Conservation (phyloP, 208 protist genomes). For the Crithidia sp. region DNA sequence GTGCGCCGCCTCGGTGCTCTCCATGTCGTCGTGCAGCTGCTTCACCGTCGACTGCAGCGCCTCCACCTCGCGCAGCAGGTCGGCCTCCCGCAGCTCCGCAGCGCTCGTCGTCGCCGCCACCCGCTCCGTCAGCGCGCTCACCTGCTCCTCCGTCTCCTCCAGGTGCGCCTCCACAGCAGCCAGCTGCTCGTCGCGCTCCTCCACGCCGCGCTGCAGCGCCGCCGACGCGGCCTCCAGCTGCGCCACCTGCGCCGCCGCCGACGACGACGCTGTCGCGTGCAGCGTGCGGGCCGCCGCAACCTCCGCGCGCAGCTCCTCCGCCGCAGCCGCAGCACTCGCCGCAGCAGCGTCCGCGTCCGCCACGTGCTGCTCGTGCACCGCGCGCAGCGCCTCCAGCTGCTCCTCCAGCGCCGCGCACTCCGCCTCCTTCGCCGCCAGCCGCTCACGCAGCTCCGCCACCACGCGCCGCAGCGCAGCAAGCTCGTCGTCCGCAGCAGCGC, state of each 20-base stretch:
- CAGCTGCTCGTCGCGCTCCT: conserved; percentile 27
- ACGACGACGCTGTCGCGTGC: conserved; percentile 13
- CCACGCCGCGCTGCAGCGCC: conserved; percentile 7
- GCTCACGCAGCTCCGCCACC: conserved; percentile 22
- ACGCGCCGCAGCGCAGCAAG: conserved; percentile 26
- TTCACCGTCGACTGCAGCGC: conserved; percentile 12
- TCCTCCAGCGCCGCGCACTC: conserved; percentile 38
- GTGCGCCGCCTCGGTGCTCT: conserved; percentile 26
- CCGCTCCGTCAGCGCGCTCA: neutral
- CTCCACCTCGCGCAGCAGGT: conserved; percentile 1
- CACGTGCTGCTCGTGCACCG: conserved; percentile 21
- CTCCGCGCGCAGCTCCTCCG: conserved; percentile 7
- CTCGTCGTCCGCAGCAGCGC: conserved; percentile 23
- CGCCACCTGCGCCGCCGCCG: conserved; percentile 10
- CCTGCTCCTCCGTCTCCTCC: conserved; percentile 34
- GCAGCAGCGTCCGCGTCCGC: neutral
- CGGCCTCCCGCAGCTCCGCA: conserved; percentile 13
- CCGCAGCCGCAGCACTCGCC: neutral
- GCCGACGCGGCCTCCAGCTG: conserved; percentile 12
- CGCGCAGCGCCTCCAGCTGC: conserved; percentile 15
- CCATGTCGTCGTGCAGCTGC: conserved; percentile 25
- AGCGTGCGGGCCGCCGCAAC: conserved; percentile 6
- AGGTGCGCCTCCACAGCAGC: conserved; percentile 29
- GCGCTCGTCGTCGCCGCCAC: neutral
- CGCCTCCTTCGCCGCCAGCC: conserved; percentile 29